Evolutionary conservation across 2,329 filamentous ascomycete species (phyloP).

Genomic region (Fusarium verrucosum): DNA sequence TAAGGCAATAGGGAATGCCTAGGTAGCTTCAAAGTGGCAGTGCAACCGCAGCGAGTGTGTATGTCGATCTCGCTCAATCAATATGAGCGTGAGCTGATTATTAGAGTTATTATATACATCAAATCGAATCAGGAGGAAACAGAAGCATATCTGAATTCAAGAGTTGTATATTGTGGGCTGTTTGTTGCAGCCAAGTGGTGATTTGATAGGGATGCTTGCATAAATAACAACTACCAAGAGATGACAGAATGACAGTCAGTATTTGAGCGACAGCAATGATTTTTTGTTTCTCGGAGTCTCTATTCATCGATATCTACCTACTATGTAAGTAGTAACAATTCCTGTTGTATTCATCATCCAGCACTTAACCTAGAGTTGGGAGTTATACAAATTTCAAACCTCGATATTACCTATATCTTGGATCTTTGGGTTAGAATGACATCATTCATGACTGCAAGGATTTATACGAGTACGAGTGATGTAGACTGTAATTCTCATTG

Average conservation of each 20-base stretch:
- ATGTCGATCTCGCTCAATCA: neutral
- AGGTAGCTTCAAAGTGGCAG: neutral
- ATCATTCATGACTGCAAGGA: neutral
- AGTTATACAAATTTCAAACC: neutral
- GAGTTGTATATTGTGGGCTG: slow-evolving; percentile 1
- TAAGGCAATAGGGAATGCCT: neutral
- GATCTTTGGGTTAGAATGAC: too few relatives aligned
- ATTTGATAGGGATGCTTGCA: neutral
- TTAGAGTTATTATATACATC: neutral
- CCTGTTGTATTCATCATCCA: neutral
- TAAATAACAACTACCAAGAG: neutral
- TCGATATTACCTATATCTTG: neutral
- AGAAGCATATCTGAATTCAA: neutral
- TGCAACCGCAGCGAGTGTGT: neutral
- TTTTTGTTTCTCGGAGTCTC: too few relatives aligned
- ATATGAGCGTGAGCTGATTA: neutral
- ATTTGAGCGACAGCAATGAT: neutral
- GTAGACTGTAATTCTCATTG: neutral
- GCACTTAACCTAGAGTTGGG: neutral
- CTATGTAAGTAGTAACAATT: too few relatives aligned
- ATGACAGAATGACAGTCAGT: neutral
- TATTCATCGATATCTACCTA: too few relatives aligned
- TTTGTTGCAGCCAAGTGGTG: neutral
- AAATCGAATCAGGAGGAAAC: neutral
- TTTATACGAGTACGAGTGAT: neutral